Evolutionary conservation across 306 rosid genomes (phyloP).

Genomic region (Casuarina glauca): DNA sequence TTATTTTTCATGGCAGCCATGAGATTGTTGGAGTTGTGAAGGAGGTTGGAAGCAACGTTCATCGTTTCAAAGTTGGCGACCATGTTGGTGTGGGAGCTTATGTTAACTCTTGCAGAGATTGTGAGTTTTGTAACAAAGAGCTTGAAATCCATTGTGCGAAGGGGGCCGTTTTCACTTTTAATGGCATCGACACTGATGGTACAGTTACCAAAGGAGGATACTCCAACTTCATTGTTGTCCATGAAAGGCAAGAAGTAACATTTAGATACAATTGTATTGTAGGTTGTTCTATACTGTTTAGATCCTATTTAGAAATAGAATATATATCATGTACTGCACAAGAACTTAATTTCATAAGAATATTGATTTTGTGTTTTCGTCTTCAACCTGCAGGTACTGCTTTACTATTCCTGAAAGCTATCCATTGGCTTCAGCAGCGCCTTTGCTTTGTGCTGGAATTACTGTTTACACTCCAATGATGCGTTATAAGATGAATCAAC

Average conservation of each 20-base stretch:
- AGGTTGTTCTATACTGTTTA: no score
- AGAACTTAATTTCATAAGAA: no score
- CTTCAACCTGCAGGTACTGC: slow-evolving; percentile 64
- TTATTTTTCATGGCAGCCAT: slow-evolving; percentile 41
- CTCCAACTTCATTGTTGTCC: slow-evolving; percentile 44
- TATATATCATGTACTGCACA: no score
- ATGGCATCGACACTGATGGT: no score
- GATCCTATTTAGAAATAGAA: no score
- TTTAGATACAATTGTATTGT: no score
- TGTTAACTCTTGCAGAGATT: slow-evolving; percentile 77
- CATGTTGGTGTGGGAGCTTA: slow-evolving; percentile 64
- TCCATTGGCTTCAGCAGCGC: slow-evolving; percentile 84
- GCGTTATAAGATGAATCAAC: no score
- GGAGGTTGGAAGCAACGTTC: slow-evolving; percentile 58
- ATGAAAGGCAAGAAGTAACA: slow-evolving; percentile 50
- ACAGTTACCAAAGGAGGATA: no score
- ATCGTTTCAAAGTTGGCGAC: slow-evolving; percentile 33
- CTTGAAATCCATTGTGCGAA: no score
- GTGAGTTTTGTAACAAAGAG: slow-evolving; percentile 48
- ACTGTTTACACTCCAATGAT: no score
- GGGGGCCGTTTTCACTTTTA: no score
- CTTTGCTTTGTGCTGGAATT: slow-evolving; percentile 70
- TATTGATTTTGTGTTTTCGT: slow-evolving; percentile 5
- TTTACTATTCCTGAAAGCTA: slow-evolving; percentile 62
- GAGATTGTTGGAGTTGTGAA: slow-evolving; percentile 79